Base-by-base conservation (phyloP, 106 monocot species). In the Agapanthus africanus region DNA sequence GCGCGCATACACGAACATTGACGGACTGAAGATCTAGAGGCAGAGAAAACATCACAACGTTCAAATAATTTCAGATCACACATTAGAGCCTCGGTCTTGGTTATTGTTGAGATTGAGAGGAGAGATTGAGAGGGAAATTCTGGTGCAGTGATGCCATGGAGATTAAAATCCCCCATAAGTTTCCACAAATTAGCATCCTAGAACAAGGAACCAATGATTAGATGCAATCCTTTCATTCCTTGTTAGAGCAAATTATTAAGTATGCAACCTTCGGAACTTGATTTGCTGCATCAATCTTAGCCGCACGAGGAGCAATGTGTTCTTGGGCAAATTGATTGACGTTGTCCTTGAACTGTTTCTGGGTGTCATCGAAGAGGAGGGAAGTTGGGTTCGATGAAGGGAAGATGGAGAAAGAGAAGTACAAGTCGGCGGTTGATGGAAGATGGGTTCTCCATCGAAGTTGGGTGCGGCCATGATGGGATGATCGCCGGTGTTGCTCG, bases 161-260 rank as follows among this genome's bases (percentile, higher is more conserved):
- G 88, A 81, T 85, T 91, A 74, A 95, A 95, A 76, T 91, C 85
- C 23, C 94, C 94, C 94, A 95, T 95, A 59, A 85, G 81, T 64
- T 88, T 91, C 94, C 94, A 95, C 74, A 95, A 77, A 68, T 91
- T 81, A 41, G 83, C 81, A 65, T 91, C 85, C 88, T 93, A 38
- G 9, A 84, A 67, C 40, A 70, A 30, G 42, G 26, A 31, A 67
- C 10, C 63, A 47, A 38, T 23, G 22, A 68, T 73, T 50, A 71
- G 23, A 37, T 46, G 13, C 25, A 33, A 60, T 5, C 37, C 59
- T 30, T 18, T 51, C 21, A 44, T 73, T 3, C 28, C 56, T 57
- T 11, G 10, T 31, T 57, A 11, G 16, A 63, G 11, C 2, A 66
- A 40, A 41, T 4, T 26, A 26, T 23, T n/a, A n/a, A 66, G n/a